Percentiles rank a stretch among this genome's conserved stretches.
phyloP scores from a whole-genome alignment of 345 rosid species.

The Crucihimalaya himalaica region DNA sequence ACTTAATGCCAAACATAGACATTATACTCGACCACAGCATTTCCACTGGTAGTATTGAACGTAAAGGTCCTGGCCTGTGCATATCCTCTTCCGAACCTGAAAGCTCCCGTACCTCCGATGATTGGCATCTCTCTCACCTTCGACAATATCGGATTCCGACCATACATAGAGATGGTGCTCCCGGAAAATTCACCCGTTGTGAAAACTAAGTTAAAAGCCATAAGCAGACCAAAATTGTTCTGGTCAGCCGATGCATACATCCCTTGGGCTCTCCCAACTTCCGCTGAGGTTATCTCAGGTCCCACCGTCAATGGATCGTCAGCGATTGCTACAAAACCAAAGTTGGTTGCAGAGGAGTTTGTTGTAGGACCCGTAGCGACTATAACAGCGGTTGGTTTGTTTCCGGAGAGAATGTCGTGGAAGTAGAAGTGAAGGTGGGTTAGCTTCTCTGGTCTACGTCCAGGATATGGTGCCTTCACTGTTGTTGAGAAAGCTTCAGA shows the following conservation, averaged over 20 bases:
- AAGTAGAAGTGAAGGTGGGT: slow-evolving; percentile 21
- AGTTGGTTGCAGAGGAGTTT: slow-evolving; percentile 44
- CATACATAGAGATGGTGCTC: slow-evolving; percentile 49
- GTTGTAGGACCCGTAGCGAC: neutral
- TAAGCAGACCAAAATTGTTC: slow-evolving; percentile 36
- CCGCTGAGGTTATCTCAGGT: slow-evolving; percentile 46
- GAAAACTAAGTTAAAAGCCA: slow-evolving; percentile 52
- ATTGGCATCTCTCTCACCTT: slow-evolving; percentile 56
- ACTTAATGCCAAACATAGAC: slow-evolving; percentile 28
- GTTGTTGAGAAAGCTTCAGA: neutral
- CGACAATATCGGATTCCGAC: slow-evolving; percentile 36
- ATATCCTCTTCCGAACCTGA: slow-evolving; percentile 56
- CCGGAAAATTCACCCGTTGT: slow-evolving; percentile 49
- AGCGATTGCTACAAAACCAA: slow-evolving; percentile 43
- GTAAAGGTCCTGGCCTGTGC: slow-evolving; percentile 42
- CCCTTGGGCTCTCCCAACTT: slow-evolving; percentile 60
- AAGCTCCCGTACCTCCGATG: slow-evolving; percentile 54
- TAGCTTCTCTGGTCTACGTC: neutral
- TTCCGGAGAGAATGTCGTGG: neutral
- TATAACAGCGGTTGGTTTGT: neutral
- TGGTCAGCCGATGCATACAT: slow-evolving; percentile 38
- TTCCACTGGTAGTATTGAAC: slow-evolving; percentile 37
- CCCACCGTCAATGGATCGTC: slow-evolving; percentile 51
- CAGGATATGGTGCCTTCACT: slow-evolving; percentile 7
- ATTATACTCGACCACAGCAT: slow-evolving; percentile 55